These are phyloP conservation scores for Capsella rubella DNA, from an alignment of 441 rosid genomes.

Conservation along the genomic window DNA sequence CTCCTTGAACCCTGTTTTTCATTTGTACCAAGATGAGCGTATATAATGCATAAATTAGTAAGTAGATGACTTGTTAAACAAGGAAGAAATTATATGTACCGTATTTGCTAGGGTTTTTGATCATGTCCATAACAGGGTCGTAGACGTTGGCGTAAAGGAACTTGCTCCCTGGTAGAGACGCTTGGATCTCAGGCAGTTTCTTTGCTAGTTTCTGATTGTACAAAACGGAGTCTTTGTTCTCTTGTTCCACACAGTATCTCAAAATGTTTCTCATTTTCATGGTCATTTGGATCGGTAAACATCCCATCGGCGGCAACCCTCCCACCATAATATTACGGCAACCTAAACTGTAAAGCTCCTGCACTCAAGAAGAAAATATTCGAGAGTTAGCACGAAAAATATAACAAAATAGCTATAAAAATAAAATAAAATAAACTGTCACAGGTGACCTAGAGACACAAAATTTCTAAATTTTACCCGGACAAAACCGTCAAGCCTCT, in stretches of 20 bases:
- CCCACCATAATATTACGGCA: conserved; percentile 47
- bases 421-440: background rate
- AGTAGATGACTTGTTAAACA: background rate
- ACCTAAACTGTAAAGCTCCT: conserved; percentile 52
- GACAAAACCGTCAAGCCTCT: conserved; percentile 36
- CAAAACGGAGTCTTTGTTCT: conserved; percentile 51
- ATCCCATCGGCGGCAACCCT: conserved; percentile 64
- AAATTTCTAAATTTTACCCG: conserved; percentile 37
- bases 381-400: background rate
- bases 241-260: conserved; percentile 46
- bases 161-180: conserved; percentile 44
- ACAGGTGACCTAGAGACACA: background rate
- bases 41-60: background rate
- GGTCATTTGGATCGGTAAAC: conserved; percentile 60
- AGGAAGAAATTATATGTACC: conserved; percentile 31
- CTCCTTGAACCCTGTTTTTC: conserved; percentile 28
- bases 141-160: conserved; percentile 49
- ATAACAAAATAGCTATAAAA: background rate
- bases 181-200: conserved; percentile 42
- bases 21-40: background rate
- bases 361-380: background rate
- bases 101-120: conserved; percentile 49
- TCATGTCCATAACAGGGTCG: conserved; percentile 51
- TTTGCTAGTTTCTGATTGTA: conserved; percentile 55
- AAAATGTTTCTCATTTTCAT: background rate